These are phyloP conservation scores for Eragrostis tef DNA, from an alignment of 202 grass and related monocot genomes.

Conservation along the genomic window DNA sequence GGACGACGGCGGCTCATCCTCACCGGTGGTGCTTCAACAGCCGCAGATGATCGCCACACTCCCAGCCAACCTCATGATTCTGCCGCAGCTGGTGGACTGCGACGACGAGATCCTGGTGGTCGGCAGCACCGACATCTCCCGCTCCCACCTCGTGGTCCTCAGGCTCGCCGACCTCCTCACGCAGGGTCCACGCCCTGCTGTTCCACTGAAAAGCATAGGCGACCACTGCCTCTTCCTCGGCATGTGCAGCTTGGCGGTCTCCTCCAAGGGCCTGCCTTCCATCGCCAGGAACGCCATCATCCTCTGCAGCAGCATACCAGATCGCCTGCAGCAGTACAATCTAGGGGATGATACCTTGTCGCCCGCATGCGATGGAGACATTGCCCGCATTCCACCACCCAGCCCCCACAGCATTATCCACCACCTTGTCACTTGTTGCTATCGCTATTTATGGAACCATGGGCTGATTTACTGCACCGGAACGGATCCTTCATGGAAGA, in stretches of 20 bases:
- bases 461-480: neutral
- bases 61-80: neutral
- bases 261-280: conserved; percentile 10
- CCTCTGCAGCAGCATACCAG: neutral
- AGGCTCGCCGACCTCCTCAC: neutral
- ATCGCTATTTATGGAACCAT: conserved; percentile 4
- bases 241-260: neutral
- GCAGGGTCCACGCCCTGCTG: neutral
- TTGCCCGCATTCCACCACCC: neutral
- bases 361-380: conserved; percentile 19
- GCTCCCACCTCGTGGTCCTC: neutral
- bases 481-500: neutral
- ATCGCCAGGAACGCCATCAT: neutral
- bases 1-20: too few relatives aligned
- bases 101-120: conserved; percentile 13
- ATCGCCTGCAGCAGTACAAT: neutral
- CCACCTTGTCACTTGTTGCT: conserved; percentile 9
- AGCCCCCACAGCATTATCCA: conserved; percentile 9
- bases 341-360: neutral
- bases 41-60: neutral
- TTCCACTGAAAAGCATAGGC: conserved; percentile 3
- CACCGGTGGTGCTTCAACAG: neutral
- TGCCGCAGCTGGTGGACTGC: conserved; percentile 18
- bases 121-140: neutral
- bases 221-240: conserved; percentile 22